These are phyloP conservation scores for Neonectria ditissima DNA, from an alignment of 2,329 filamentous ascomycete species.

Conservation along the genomic window DNA sequence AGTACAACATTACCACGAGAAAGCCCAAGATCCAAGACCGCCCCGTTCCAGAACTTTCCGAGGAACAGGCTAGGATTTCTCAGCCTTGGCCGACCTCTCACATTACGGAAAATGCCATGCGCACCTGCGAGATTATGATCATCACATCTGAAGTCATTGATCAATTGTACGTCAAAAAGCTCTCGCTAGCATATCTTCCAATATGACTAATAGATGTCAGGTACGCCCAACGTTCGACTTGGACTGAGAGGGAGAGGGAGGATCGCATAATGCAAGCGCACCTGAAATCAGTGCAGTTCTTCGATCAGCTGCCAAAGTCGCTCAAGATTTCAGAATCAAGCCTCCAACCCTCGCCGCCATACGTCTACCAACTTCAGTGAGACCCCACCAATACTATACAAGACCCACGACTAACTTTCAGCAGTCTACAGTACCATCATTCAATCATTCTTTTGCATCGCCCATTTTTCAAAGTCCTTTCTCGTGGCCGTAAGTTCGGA, in stretches of 20 bases:
- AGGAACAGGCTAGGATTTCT: slow-evolving; percentile 10
- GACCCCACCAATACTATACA: not conserved
- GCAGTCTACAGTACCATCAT: slow-evolving; percentile 19
- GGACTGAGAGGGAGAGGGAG: slow-evolving; percentile 15
- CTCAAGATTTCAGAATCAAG: slow-evolving; percentile 24
- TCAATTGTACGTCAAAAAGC: slow-evolving; percentile 11
- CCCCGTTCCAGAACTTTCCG: not conserved
- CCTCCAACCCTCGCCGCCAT: slow-evolving; percentile 16
- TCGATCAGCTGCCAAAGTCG: slow-evolving; percentile 14
- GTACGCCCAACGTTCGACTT: slow-evolving; percentile 15
- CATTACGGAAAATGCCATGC: slow-evolving; percentile 24
- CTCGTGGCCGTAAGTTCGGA: slow-evolving; percentile 7
- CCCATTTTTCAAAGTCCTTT: slow-evolving; percentile 13
- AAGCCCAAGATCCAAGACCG: slow-evolving; percentile 5
- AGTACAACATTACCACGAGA: slow-evolving; percentile 21
- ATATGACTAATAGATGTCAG: not conserved
- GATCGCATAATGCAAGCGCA: slow-evolving; percentile 19
- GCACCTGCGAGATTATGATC: slow-evolving; percentile 23
- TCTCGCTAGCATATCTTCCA: not conserved
- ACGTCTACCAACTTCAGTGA: slow-evolving; percentile 22
- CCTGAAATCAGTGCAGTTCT: slow-evolving; percentile 11
- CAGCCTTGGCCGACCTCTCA: slow-evolving; percentile 22
- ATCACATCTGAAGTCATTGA: slow-evolving; percentile 28
- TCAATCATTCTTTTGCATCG: slow-evolving; percentile 13
- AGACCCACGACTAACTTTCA: not conserved